Base-by-base conservation (phyloP, 495 filamentous ascomycete species). In the Letharia columbiana region DNA sequence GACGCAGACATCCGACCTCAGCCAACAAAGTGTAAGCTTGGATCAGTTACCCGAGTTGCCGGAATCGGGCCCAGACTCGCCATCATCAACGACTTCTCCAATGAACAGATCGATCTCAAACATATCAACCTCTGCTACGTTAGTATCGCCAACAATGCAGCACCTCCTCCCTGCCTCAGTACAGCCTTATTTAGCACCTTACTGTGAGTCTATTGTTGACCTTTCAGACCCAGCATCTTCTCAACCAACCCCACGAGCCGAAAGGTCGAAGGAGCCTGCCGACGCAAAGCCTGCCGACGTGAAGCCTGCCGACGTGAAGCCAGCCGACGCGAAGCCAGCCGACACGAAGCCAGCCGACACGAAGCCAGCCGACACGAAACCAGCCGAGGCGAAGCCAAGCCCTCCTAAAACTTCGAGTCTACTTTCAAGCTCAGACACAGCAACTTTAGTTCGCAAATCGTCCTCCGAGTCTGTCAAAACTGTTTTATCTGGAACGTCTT, bases 21-120 rank as follows among this genome's bases (percentile, higher is more conserved):
- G 28, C 9, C 64, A 65, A 31, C 54, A 60, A 35, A 68, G 67
- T 57, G 60, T 68, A 17, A 63, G 42, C 33, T 58, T 71, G 17
- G 71, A 72, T 57, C 71, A 72, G 44, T 60, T 72, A 18, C 71
- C 71, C 4, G 45, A 70, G 28, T 61, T 72, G 58, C 69, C 69
- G 13, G 67, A 69, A 67, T 71, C 71, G 17, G 71, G 67, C 18
- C 64, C 69, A 17, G 66, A 50, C 11, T 70, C 69, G 20, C 66
- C 71, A 7, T 71, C 71, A 13, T 63, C 68, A 6, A 37, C 58
- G 10, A 64, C 41, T 44, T 72, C 71, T 39, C 71, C 69, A 17
- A 47, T 70, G 35, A 52, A 66, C n/a, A 50, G 66, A 44, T 60
- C 67, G 20, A 65, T 60, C 33, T 69, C 71, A 7, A 54, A 39